Percentiles rank a stretch among this genome's conserved stretches.
These are phyloP conservation scores for Fusarium compactum DNA, from an alignment of 2,329 filamentous ascomycete species.

Conservation along the genomic window DNA sequence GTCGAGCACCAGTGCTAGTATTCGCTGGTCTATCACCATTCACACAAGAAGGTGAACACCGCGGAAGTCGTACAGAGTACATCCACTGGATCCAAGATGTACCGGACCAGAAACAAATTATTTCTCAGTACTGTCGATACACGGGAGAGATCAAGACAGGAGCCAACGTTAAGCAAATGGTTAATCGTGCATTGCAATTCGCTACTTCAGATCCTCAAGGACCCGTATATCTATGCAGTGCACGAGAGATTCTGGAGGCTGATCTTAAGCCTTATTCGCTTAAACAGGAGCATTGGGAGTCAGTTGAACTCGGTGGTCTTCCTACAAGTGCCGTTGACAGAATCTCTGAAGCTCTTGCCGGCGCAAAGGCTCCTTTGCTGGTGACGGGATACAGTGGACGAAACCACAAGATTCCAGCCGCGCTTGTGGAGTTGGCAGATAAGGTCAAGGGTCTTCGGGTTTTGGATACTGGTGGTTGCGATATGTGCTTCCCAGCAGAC, in stretches of 20 bases:
- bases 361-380: constrained; percentile 74
- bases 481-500: constrained; percentile 83
- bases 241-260: constrained; percentile 86
- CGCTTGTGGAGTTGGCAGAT: constrained; percentile 75
- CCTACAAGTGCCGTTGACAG: constrained; percentile 63
- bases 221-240: constrained; percentile 82
- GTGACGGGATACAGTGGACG: constrained; percentile 79
- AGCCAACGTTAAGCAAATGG: constrained; percentile 88
- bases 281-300: constrained; percentile 76
- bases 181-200: constrained; percentile 86
- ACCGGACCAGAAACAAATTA: constrained; percentile 82
- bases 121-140: constrained; percentile 88
- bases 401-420: constrained; percentile 71
- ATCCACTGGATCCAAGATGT: constrained; percentile 91
- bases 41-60: constrained; percentile 81
- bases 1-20: constrained; percentile 79
- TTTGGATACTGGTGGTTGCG: constrained; percentile 80
- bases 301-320: constrained; percentile 74
- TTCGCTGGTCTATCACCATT: constrained; percentile 84
- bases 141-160: constrained; percentile 85
- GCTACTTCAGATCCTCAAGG: constrained; percentile 81
- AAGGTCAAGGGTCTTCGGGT: constrained; percentile 76
- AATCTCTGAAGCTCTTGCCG: constrained; percentile 73
- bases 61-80: constrained; percentile 83
- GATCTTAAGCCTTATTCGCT: constrained; percentile 80